Percentiles rank a stretch among this genome's conserved stretches.
Conservation (phyloP, 2,329 filamentous ascomycete genomes). For the Byssothecium circinans region DNA sequence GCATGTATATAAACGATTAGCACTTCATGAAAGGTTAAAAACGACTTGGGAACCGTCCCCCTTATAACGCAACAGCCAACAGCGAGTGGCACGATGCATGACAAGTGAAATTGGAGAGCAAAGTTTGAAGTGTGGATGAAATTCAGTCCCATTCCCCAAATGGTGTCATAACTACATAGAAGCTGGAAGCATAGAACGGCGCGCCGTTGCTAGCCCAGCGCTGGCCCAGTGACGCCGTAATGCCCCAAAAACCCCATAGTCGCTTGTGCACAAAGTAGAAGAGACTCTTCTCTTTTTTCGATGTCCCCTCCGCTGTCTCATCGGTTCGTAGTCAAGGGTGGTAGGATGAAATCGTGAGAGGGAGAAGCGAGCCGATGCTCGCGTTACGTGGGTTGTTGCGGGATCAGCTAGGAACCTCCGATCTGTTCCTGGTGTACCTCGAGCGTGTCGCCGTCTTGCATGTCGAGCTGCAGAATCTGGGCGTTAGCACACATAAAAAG, state of each 20-base stretch:
- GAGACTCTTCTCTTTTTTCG: constrained; percentile 1
- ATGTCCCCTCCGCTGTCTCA: constrained; percentile 14
- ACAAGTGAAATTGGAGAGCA: not conserved
- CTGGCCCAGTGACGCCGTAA: constrained; percentile 31
- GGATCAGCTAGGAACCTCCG: constrained; percentile 61
- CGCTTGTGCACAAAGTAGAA: constrained; percentile 5
- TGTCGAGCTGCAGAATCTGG: constrained; percentile 71
- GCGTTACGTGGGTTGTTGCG: not conserved
- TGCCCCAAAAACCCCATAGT: constrained; percentile 24
- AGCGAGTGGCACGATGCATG: no score
- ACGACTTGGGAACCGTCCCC: not conserved
- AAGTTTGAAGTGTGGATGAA: not conserved
- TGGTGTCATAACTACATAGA: constrained; percentile 25
- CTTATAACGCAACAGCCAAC: no score
- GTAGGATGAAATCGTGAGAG: not conserved
- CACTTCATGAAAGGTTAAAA: not conserved
- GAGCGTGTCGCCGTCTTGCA: constrained; percentile 92
- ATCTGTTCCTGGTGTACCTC: constrained; percentile 99
- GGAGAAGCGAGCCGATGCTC: not conserved
- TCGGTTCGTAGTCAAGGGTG: not conserved
- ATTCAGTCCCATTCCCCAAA: not conserved
- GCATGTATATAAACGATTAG: not conserved
- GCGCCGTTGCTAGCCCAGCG: constrained; percentile 20
- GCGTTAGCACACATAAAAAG: constrained; percentile 14
- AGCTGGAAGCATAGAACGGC: constrained; percentile 25